Evolutionary conservation across 202 grass and related monocot genomes (phyloP), one percentile per base, ranked within the genome.

Genomic region (Panicum virgatum): DNA sequence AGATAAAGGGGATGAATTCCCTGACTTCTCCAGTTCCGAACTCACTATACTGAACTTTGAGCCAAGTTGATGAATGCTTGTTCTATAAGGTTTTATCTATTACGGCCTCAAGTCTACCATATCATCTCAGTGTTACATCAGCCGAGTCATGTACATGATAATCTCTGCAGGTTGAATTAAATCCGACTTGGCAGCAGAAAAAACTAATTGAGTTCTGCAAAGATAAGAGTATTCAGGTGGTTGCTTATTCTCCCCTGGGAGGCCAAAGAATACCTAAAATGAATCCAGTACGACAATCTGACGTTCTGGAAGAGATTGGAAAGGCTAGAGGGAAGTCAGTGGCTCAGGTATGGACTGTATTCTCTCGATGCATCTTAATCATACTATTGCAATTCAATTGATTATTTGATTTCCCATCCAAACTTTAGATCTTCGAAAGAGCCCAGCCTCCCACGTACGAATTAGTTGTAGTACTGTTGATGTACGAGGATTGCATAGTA

Each of bases 111-210:
- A 79, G 12, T 56, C 80, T 79, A 3, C 62, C 40, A 57, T 86
- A 51, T 64, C 84, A 80, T 73, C 40, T 88, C 13, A 78, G 23
- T 83, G 71, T 18, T n/a, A 47, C n/a, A 39, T 22, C 19, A 40
- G 5, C 54, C 19, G 46, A 22, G 29, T 20, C 37, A 88, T 74
- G 40, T 32, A 67, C 74, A 38, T 59, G 58, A 43, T 58, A 58
- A 73, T 43, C 9, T 46, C 48, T 80, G 39, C 81, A 88, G 86
- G 86, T 88, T 82, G 91, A 97, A 81, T 74, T 93, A 71, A 51
- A 58, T 85, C 87, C 93, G 39, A 13, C 43, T 70, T 95, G 90
- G 87, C 93, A 95, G 39, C 93, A 92, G 68, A 82, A 87, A 62
- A 87, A 85, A 78, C 32, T 90, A 57, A 82, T 73, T 20, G 66